phyloP scores from a whole-genome alignment of 805 yeast genomes.

The Candida odintsovae region DNA sequence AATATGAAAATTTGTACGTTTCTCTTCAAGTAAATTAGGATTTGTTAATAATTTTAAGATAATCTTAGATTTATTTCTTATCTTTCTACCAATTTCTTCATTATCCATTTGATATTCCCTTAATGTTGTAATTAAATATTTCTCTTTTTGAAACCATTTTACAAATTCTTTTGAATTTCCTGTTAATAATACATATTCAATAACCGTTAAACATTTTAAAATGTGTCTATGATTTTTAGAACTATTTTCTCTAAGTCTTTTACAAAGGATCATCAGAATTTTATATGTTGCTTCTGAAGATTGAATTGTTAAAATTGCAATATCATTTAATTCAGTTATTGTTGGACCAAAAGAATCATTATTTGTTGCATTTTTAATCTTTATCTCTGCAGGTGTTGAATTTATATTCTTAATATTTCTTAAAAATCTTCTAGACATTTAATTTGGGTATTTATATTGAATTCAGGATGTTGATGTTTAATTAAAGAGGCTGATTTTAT shows the following conservation, averaged over 20 bases:
- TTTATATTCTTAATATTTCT: slow-evolving; percentile 28
- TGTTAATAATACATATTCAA: slow-evolving; percentile 44
- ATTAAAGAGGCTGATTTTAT: too few relatives aligned
- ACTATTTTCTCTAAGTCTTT: slow-evolving; percentile 29
- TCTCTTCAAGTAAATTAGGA: slow-evolving; percentile 29
- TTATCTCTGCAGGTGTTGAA: slow-evolving; percentile 27
- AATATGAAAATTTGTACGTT: slow-evolving; percentile 36
- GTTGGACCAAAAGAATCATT: slow-evolving; percentile 51
- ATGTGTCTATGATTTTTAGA: slow-evolving; percentile 33
- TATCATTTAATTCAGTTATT: slow-evolving; percentile 46
- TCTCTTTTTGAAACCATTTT: slow-evolving; percentile 40
- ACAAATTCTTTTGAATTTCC: slow-evolving; percentile 45
- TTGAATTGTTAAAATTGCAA: slow-evolving; percentile 40
- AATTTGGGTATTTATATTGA: background rate
- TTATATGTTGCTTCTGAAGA: slow-evolving; percentile 26
- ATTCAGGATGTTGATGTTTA: too few relatives aligned
- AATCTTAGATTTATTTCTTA: slow-evolving; percentile 32
- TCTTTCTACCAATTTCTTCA: slow-evolving; percentile 27
- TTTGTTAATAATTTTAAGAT: slow-evolving; percentile 28
- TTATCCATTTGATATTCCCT: slow-evolving; percentile 24
- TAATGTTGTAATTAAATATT: slow-evolving; percentile 25
- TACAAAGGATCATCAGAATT: slow-evolving; percentile 35
- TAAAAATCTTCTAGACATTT: slow-evolving; percentile 23
- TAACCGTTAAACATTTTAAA: slow-evolving; percentile 46
- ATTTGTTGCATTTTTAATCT: slow-evolving; percentile 42